phyloP scores from a whole-genome alignment of 129 eudicot species.

The carrot (Daucus carota) region DH1_v3.0 NC_030381.2:19837501-19838000 shows the following conservation, averaged over 20 bases:
- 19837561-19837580: background rate
- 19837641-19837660: too few species aligned
- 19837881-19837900: background rate
- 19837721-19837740: background rate
- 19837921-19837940: background rate
- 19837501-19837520: conserved; percentile 8
- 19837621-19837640: too few species aligned
- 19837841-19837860: background rate
- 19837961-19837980: background rate
- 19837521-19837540: conserved; percentile 7
- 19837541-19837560: background rate
- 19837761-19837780: background rate
- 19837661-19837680: too few species aligned
- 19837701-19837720: too few species aligned
- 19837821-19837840: background rate
- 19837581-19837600: background rate
- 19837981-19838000: background rate
- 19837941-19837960: background rate
- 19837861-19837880: background rate
- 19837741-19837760: background rate
- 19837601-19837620: too few species aligned
- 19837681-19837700: too few species aligned
- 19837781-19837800: background rate
- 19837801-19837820: background rate
- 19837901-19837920: background rate